A percentile compares a stretch with the other conserved stretches of the same genome.
phyloP scores from a whole-genome alignment of 768 basidiomycete species.

The Cantharellus anzutake region DNA sequence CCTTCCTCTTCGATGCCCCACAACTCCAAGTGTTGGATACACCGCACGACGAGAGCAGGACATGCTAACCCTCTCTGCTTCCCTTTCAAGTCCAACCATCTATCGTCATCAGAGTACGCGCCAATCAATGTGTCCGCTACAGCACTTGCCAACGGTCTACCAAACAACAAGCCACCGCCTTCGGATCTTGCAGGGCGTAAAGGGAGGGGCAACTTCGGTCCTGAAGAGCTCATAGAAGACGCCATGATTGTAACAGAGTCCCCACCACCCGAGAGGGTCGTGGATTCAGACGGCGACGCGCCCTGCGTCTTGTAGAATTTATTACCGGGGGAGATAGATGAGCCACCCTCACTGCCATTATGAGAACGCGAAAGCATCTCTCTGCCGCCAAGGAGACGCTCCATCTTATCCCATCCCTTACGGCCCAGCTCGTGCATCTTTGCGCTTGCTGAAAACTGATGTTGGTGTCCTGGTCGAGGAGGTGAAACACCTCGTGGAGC shows the following conservation, averaged over 20 bases:
- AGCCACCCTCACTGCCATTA: neutral
- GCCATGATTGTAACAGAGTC: neutral
- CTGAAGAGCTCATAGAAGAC: neutral
- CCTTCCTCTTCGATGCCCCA: slow-evolving; percentile 84
- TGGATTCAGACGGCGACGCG: neutral
- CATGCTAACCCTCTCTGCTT: slow-evolving; percentile 3
- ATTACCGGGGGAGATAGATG: neutral
- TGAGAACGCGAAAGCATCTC: neutral
- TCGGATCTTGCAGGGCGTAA: neutral
- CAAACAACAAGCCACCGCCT: slow-evolving; percentile 40
- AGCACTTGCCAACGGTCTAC: slow-evolving; percentile 33
- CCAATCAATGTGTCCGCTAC: slow-evolving; percentile 37
- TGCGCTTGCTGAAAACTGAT: neutral
- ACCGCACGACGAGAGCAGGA: slow-evolving; percentile 58
- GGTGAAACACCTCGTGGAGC: neutral
- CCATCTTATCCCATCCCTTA: slow-evolving; percentile 4
- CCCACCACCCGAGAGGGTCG: neutral
- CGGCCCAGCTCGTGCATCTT: slow-evolving; percentile 6
- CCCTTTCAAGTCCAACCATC: slow-evolving; percentile 7
- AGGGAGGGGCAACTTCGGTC: slow-evolving; percentile 2
- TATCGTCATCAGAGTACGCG: neutral
- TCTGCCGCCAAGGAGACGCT: slow-evolving; percentile 3
- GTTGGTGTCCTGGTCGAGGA: neutral
- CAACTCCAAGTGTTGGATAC: slow-evolving; percentile 58
- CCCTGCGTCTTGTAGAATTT: too few relatives aligned